Conservation (phyloP, 1,284 basidiomycete genomes). For the Ceratobasidium sp. region DNA sequence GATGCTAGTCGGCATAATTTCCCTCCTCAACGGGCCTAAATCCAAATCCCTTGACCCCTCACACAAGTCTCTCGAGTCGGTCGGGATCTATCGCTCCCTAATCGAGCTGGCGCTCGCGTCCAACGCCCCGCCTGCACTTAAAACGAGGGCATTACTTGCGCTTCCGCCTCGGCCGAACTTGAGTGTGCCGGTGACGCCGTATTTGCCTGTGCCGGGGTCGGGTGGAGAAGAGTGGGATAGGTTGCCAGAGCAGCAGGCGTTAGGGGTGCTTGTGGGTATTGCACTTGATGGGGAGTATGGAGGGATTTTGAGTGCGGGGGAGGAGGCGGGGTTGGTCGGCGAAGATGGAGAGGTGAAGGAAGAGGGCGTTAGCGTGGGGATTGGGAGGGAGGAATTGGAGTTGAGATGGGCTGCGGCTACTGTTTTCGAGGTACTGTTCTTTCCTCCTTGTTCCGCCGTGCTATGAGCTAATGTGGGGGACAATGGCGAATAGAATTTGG, state of each 20-base stretch:
- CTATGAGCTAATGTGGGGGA: neutral
- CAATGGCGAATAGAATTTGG: conserved; percentile 34
- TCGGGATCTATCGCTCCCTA: conserved; percentile 83
- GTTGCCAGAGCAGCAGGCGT: conserved; percentile 65
- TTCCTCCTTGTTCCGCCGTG: neutral
- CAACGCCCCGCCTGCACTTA: conserved; percentile 89
- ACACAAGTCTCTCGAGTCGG: conserved; percentile 40
- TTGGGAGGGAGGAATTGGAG: conserved; percentile 70
- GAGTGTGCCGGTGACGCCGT: conserved; percentile 68
- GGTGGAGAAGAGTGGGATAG: conserved; percentile 91
- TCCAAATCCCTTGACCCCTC: conserved; percentile 18
- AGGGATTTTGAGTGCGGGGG: conserved; percentile 64
- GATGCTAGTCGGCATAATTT: conserved; percentile 69
- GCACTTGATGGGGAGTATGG: conserved; percentile 87
- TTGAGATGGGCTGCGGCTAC: conserved; percentile 72
- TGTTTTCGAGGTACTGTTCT: conserved; percentile 76
- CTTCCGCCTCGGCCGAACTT: conserved; percentile 72
- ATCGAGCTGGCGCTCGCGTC: conserved; percentile 91
- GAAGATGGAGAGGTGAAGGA: conserved; percentile 9
- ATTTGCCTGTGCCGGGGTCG: conserved; percentile 84
- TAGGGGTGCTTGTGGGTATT: conserved; percentile 60
- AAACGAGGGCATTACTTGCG: conserved; percentile 79
- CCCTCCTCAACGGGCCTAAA: conserved; percentile 27
- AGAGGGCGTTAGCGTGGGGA: conserved; percentile 51
- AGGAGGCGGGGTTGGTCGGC: conserved; percentile 55